Percentiles rank a stretch among this genome's conserved stretches.
Conservation (phyloP, 1,139 yeast genomes). For the Nadsonia commutata region DNA sequence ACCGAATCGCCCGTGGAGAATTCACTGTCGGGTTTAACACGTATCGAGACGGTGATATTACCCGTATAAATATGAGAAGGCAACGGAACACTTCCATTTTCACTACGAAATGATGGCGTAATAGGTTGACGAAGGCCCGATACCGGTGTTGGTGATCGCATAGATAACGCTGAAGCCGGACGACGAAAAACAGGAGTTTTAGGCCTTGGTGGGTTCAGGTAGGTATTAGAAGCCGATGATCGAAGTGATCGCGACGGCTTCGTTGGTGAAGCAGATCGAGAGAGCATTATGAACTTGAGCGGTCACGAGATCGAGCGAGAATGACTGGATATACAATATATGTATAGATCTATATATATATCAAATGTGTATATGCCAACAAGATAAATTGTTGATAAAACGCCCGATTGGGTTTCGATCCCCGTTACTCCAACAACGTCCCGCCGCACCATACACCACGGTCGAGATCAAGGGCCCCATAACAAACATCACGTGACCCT, state of each 20-base stretch:
- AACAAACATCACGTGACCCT: no score
- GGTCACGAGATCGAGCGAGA: no score
- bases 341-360: no score
- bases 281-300: no score
- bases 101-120: conserved; percentile 11
- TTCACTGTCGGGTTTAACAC: conserved; percentile 19
- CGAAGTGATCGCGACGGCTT: neutral
- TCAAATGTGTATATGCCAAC: no score
- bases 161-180: conserved; percentile 17
- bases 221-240: neutral
- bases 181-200: conserved; percentile 17
- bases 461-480: no score
- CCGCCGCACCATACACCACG: no score
- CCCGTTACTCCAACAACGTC: no score
- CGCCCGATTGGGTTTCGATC: no score
- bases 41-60: conserved; percentile 23
- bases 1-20: conserved; percentile 7
- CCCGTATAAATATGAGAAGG: conserved; percentile 20
- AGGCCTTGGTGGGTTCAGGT: conserved; percentile 12
- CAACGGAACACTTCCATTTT: no score
- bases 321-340: no score
- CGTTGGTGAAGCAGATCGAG: neutral
- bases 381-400: no score
- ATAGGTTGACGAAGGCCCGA: conserved; percentile 10
- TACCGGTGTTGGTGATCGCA: conserved; percentile 18